phyloP scores from a whole-genome alignment of 2,329 filamentous ascomycete species.

The Pyricularia grisea region DNA sequence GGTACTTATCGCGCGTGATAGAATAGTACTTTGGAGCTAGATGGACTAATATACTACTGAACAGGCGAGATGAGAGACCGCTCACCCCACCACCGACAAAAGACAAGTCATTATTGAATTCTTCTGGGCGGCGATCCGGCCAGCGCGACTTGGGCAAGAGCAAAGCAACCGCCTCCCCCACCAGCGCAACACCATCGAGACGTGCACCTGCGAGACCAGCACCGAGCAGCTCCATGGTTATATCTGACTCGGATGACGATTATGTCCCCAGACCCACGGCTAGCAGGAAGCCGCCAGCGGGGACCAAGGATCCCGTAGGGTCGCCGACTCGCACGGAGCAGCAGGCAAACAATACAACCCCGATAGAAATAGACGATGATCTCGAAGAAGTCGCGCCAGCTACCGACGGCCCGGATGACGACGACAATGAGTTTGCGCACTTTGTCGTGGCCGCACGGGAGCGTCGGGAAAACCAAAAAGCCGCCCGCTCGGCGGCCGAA shows the following conservation, averaged over 20 bases:
- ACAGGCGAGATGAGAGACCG: not conserved
- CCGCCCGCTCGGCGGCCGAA: slow-evolving; percentile 5
- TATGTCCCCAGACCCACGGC: not conserved
- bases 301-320: not conserved
- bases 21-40: not conserved
- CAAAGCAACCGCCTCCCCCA: slow-evolving; percentile 3
- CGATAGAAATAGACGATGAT: not conserved
- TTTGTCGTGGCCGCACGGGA: slow-evolving; percentile 1
- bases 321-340: not conserved
- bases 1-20: not conserved
- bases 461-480: not conserved
- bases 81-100: slow-evolving; percentile 3
- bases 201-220: not conserved
- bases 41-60: not conserved
- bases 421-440: slow-evolving; percentile 1
- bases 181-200: not conserved
- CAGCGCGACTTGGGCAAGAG: slow-evolving; percentile 1
- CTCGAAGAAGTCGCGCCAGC: not conserved
- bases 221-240: not conserved
- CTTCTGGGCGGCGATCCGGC: not conserved
- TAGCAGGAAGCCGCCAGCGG: not conserved
- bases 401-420: not conserved
- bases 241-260: not conserved
- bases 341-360: not conserved
- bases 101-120: not conserved